A percentile compares a stretch with the other conserved stretches of the same genome.
These are phyloP conservation scores for Dissophora ornata DNA, from an alignment of 192 early-diverging fungal species.

Conservation along the genomic window DNA sequence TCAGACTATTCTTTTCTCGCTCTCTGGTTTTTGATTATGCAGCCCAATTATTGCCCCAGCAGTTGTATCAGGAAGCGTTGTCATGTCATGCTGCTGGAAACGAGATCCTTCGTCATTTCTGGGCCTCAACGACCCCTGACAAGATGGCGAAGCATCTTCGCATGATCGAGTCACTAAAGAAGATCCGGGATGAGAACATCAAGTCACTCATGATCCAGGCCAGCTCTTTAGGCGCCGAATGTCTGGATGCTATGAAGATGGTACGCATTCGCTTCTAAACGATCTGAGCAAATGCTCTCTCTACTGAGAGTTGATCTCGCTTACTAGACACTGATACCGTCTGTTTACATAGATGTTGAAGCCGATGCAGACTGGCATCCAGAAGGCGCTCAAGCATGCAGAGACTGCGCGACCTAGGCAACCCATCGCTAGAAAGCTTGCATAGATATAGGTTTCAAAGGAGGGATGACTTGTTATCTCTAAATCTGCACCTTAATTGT, in stretches of 20 bases:
- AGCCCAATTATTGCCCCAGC: slow-evolving; percentile 56
- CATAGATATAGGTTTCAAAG: neutral
- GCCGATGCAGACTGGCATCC: slow-evolving; percentile 53
- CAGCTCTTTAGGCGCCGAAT: slow-evolving; percentile 36
- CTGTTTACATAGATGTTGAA: slow-evolving; percentile 53
- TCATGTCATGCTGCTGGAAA: slow-evolving; percentile 63
- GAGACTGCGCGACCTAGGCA: slow-evolving; percentile 34
- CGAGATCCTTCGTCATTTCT: slow-evolving; percentile 68
- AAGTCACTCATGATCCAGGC: slow-evolving; percentile 55
- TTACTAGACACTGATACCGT: too few species aligned
- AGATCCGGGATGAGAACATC: slow-evolving; percentile 54
- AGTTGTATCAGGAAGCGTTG: slow-evolving; percentile 53
- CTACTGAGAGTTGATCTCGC: too few species aligned
- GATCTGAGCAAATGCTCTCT: too few species aligned
- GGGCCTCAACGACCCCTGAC: slow-evolving; percentile 60
- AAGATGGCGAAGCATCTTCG: slow-evolving; percentile 59
- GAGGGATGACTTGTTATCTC: too few species aligned
- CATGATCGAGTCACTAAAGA: slow-evolving; percentile 60
- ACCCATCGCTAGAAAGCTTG: neutral
- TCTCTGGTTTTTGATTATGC: too few species aligned
- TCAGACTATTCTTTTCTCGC: too few species aligned
- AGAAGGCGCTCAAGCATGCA: slow-evolving; percentile 59
- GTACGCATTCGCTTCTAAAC: slow-evolving; percentile 6
- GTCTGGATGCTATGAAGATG: slow-evolving; percentile 41
- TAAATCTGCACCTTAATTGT: too few species aligned